These are phyloP conservation scores for Solanum tarijense DNA, from an alignment of 257 asterid genomes.

Conservation along the genomic window DNA sequence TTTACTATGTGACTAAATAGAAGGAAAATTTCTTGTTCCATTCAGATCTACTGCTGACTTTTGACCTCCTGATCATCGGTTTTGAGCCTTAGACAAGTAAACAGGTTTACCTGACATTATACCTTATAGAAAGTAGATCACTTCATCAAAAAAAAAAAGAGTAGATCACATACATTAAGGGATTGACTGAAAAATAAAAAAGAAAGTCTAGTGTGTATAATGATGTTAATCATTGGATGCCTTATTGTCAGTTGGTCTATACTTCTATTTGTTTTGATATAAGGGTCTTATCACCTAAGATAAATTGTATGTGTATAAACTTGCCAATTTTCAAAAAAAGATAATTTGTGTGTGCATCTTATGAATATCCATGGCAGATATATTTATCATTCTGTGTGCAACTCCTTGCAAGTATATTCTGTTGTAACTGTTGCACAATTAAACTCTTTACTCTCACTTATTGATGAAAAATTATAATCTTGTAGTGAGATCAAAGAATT, in stretches of 20 bases:
- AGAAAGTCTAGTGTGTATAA: neutral
- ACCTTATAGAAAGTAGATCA: neutral
- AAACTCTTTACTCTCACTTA: neutral
- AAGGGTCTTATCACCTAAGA: neutral
- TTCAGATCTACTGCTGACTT: neutral
- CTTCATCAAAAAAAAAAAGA: neutral
- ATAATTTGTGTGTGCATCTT: neutral
- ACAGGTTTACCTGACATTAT: neutral
- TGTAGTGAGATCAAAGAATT: constrained; percentile 82
- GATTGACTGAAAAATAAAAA: neutral
- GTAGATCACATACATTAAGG: neutral
- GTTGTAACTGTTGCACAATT: neutral
- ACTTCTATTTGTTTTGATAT: neutral
- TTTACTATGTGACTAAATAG: neutral
- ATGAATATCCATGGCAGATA: neutral
- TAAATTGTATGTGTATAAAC: neutral
- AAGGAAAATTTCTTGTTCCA: neutral
- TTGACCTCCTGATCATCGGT: neutral
- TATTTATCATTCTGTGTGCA: neutral
- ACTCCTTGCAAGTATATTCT: neutral
- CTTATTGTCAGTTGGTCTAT: neutral
- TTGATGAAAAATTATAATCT: constrained; percentile 2
- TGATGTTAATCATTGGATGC: neutral
- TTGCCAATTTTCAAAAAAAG: neutral
- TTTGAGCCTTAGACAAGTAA: neutral